Percentiles rank a stretch among this genome's conserved stretches.
Evolutionary conservation across 2,329 filamentous ascomycete species (phyloP).

Genomic region (Aspergillus tamarii): DNA sequence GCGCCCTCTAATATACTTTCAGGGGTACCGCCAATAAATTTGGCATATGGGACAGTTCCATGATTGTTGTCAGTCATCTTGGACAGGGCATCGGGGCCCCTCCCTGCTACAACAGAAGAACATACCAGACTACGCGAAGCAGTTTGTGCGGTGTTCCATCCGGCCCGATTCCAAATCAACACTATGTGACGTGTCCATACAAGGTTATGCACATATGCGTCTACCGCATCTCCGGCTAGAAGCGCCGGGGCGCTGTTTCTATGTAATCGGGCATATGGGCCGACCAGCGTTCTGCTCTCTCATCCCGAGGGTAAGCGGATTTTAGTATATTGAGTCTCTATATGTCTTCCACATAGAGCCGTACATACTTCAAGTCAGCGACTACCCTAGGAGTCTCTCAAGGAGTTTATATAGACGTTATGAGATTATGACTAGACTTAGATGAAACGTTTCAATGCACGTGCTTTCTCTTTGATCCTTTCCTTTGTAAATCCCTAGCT

Average conservation of each 20-base stretch:
- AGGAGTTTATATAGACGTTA: conserved; percentile 1
- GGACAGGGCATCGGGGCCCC: background rate
- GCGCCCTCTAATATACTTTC: no score
- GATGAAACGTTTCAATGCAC: conserved; percentile 1
- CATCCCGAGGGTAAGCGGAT: background rate
- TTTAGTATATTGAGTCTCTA: background rate
- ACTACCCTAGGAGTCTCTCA: background rate
- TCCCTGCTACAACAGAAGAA: background rate
- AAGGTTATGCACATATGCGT: background rate
- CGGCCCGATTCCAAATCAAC: background rate
- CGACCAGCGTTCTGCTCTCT: background rate
- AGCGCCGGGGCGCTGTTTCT: background rate
- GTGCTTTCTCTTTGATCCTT: background rate
- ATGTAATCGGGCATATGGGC: background rate
- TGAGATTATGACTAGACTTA: conserved; percentile 8
- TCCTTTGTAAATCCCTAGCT: background rate
- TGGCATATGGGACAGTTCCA: background rate
- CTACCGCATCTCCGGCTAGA: background rate
- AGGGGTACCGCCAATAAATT: background rate
- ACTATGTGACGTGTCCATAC: conserved; percentile 1
- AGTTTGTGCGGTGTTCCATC: background rate
- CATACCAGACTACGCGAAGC: background rate
- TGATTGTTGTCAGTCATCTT: background rate
- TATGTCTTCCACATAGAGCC: background rate
- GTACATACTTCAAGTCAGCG: conserved; percentile 4